A percentile compares a stretch with the other conserved stretches of the same genome.
Conservation (phyloP, 129 eudicot genomes). For the Silybum marianum region DNA sequence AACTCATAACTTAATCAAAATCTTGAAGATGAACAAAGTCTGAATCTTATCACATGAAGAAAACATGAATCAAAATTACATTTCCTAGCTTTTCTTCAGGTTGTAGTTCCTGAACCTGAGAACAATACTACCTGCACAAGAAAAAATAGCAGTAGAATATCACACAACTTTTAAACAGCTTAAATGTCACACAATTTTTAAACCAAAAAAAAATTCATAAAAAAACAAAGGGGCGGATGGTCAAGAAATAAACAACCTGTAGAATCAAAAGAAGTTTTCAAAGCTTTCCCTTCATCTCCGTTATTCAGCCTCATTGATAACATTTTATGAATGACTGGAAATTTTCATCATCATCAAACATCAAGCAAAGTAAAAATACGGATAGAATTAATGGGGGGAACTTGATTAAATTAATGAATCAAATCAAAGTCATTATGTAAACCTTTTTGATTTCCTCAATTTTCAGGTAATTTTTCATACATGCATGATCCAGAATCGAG, state of each 20-base stretch:
- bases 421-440: conserved; percentile 11
- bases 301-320: conserved; percentile 38
- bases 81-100: no score
- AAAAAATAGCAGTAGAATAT: no score
- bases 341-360: neutral
- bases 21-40: no score
- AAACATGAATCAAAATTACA: no score
- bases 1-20: no score
- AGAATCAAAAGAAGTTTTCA: conserved; percentile 43
- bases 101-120: no score
- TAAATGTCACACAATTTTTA: no score
- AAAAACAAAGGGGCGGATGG: neutral
- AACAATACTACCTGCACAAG: no score
- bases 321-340: conserved; percentile 57
- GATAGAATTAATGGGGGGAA: neutral
- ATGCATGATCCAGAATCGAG: conserved; percentile 29
- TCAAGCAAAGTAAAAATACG: neutral
- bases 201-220: no score
- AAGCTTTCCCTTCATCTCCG: conserved; percentile 46
- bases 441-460: conserved; percentile 51
- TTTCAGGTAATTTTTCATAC: conserved; percentile 40
- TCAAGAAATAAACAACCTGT: conserved; percentile 45
- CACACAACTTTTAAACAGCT: no score
- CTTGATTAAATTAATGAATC: conserved; percentile 9
- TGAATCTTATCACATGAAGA: no score